Evolutionary conservation across 2,329 filamentous ascomycete species (phyloP), one percentile per base, ranked within the genome.

Genomic region (Shiraia bambusicola): DNA sequence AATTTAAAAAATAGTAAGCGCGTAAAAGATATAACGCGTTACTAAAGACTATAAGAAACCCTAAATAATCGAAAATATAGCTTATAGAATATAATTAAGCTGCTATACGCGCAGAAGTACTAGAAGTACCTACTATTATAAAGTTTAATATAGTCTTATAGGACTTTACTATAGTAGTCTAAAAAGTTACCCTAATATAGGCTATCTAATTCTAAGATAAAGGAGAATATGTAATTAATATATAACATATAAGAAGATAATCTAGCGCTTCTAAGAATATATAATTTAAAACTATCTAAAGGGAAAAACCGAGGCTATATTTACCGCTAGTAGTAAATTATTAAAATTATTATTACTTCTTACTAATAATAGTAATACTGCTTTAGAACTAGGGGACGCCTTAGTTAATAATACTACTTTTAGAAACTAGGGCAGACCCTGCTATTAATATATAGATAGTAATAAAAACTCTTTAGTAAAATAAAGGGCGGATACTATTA

Each of bases 151-250:
- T 7, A 16, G 15, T 32, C 19, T 17, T 17, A 16, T 10, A 32
- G 19, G 30, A 32, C 30, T 32, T 32, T 32, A n/a, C 30, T 17
- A n/a, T 32, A 32, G n/a, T n/a, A n/a, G n/a, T n/a, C n/a, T n/a
- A 32, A 32, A 9, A 32, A 32, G n/a, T 14, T 17, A n/a, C 14
- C 8, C 30, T 16, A 17, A 32, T 32, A 16, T 32, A 17, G 30
- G 9, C 30, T 32, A 32, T 17, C 16, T 17, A 32, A 14, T 32
- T 32, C 19, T 17, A 32, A 16, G n/a, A 32, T 17, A 32, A 32
- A 17, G n/a, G 30, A 17, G 19, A 16, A 32, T 32, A 17, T 4
- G 19, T 17, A 17, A 16, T 16, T 32, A 17, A n/a, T n/a, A 16
- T 17, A 32, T 32, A 17, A 16, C 30, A 10, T 17, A 16, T 8